These are phyloP conservation scores for Ophiosphaerella herpotricha DNA, from an alignment of 2,329 filamentous ascomycete species.

Conservation along the genomic window DNA sequence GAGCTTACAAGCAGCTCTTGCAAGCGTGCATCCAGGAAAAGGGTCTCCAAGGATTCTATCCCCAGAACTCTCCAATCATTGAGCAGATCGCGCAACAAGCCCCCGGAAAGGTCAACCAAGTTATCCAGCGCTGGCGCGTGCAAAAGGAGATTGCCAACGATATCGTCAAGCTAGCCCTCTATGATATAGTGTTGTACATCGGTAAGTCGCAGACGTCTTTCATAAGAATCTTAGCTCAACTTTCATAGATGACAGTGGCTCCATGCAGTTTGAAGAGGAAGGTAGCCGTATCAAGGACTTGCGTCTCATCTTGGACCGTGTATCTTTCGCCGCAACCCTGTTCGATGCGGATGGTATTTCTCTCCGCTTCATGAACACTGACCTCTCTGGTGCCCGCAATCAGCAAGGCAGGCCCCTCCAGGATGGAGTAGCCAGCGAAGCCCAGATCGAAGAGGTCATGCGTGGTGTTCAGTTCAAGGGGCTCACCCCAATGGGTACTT, in stretches of 20 bases:
- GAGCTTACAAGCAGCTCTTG: constrained; percentile 62
- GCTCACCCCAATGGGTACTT: constrained; percentile 68
- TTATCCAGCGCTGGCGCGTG: constrained; percentile 62
- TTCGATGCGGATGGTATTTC: constrained; percentile 72
- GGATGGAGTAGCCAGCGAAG: constrained; percentile 61
- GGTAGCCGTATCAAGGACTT: constrained; percentile 70
- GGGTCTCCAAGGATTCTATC: constrained; percentile 62
- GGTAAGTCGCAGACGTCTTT: constrained; percentile 27
- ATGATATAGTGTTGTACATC: constrained; percentile 67
- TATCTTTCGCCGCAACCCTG: constrained; percentile 67
- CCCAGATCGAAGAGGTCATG: constrained; percentile 64
- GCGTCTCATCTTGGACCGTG: constrained; percentile 65
- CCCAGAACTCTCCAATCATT: constrained; percentile 56
- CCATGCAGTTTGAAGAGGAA: constrained; percentile 70
- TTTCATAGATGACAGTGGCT: constrained; percentile 65
- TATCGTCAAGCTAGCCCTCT: constrained; percentile 65
- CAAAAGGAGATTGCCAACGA: constrained; percentile 65
- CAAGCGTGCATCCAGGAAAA: constrained; percentile 64
- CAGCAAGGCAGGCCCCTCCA: constrained; percentile 45
- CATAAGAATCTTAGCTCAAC: constrained; percentile 11
- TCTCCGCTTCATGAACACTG: constrained; percentile 72
- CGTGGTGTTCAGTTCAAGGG: constrained; percentile 65
- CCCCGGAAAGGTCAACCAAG: constrained; percentile 56
- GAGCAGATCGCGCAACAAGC: constrained; percentile 58
- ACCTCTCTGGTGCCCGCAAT: constrained; percentile 40